Base-by-base conservation (phyloP, 345 rosid genomes). In the Iberis pinnata region DNA sequence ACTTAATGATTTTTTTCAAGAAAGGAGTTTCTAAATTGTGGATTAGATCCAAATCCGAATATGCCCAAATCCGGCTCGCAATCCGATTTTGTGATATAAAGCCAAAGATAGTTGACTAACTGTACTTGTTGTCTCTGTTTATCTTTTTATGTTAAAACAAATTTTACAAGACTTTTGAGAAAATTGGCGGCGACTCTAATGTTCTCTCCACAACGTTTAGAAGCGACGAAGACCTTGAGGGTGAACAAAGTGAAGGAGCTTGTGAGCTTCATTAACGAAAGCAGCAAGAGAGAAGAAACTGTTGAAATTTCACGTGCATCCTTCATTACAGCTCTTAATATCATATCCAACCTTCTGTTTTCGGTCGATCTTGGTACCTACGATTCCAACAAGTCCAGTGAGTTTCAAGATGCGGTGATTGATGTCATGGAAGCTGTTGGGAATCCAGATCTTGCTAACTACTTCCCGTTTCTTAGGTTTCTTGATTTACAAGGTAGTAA, bases 401-500 rank as follows among this genome's bases (percentile, higher is more conserved):
- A 12, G 39, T 75, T 80, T 60, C 75, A 60, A 54, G 64, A 69
- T 58, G 14, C 29, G 2, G 70, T 71, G 8, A 39, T 29, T 62
- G 39, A 58, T 12, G 40, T 76, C 27, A 53, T 73, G 82, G 68
- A 50, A 13, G 71, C 63, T 31, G 43, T 40, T 0, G 89, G 83
- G 22, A 71, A 65, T 24, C 76, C 73, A 4, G 77, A 79, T 18
- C 5, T 61, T 37, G 61, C 68, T 1, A 79, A 82, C 41, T 79
- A 22, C 47, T 82, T 77, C 33, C 85, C 83, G 2, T 2, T 70
- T 12, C 48, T 80, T 0, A 18, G 66, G 50, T 56, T 20, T 50
- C 16, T 82, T 53, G 88, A 79, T 15, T 73, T 66, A 3, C 79
- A 80, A 63, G 74, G 77, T 17, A 58, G 52, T 15, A 18, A 25